phyloP scores from a whole-genome alignment of 2,329 filamentous ascomycete species.

The Cladobotryum protrusum region DNA sequence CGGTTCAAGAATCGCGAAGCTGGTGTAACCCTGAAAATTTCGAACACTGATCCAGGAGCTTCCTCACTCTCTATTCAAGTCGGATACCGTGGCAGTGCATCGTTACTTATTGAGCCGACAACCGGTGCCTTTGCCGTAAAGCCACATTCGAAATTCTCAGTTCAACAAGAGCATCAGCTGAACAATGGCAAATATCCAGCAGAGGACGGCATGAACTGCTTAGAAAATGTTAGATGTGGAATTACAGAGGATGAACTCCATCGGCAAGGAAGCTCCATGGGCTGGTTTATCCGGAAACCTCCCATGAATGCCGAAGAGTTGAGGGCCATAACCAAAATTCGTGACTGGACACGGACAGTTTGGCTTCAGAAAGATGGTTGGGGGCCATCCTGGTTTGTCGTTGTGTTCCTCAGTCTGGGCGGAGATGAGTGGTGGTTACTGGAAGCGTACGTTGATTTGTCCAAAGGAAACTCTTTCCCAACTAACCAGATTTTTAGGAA shows the following conservation, averaged over 20 bases:
- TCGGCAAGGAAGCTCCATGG: slow-evolving; percentile 53
- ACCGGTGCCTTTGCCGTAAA: slow-evolving; percentile 70
- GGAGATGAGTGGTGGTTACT: slow-evolving; percentile 78
- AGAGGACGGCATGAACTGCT: slow-evolving; percentile 48
- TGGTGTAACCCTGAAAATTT: slow-evolving; percentile 51
- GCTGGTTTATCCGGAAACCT: slow-evolving; percentile 52
- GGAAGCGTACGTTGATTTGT: slow-evolving; percentile 44
- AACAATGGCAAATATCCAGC: slow-evolving; percentile 54
- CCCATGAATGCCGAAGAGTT: slow-evolving; percentile 49
- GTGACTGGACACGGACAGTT: slow-evolving; percentile 56
- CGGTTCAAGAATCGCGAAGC: slow-evolving; percentile 58
- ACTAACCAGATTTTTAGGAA: slow-evolving; percentile 21
- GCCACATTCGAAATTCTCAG: slow-evolving; percentile 52
- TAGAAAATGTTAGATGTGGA: slow-evolving; percentile 59
- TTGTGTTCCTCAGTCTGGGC: slow-evolving; percentile 61
- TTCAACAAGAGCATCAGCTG: slow-evolving; percentile 56
- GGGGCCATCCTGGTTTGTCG: slow-evolving; percentile 65
- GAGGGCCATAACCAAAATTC: slow-evolving; percentile 55
- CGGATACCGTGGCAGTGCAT: slow-evolving; percentile 53
- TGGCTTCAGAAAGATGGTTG: slow-evolving; percentile 71
- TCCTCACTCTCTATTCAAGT: slow-evolving; percentile 66
- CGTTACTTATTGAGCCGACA: slow-evolving; percentile 65
- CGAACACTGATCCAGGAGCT: slow-evolving; percentile 55
- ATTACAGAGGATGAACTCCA: slow-evolving; percentile 56
- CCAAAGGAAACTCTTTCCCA: not conserved